A percentile compares a stretch with the other conserved stretches of the same genome.
Conservation (phyloP, 2,329 filamentous ascomycete genomes). For the Exserohilum turcica region DNA sequence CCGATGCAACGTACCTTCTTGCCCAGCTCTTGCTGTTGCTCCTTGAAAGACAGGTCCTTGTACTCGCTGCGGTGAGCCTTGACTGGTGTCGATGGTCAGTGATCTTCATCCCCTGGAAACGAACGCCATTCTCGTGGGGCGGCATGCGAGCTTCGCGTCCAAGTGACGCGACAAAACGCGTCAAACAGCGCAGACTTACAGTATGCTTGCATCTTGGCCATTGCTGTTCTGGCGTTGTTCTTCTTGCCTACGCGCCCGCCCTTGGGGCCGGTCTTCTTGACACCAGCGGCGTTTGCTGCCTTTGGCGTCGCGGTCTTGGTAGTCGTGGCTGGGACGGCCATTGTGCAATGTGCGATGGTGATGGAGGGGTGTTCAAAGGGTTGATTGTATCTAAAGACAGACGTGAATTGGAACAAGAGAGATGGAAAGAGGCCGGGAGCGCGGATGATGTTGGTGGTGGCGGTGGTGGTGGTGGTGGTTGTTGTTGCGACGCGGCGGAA, state of each 20-base stretch:
- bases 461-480: too few relatives aligned
- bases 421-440: background rate
- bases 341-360: slow-evolving; percentile 14
- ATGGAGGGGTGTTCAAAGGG: background rate
- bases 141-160: slow-evolving; percentile 18
- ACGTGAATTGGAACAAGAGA: background rate
- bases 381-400: background rate
- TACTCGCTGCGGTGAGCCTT: slow-evolving; percentile 44
- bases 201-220: slow-evolving; percentile 45
- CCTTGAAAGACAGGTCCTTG: slow-evolving; percentile 41
- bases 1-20: slow-evolving; percentile 33
- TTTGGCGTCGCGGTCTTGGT: slow-evolving; percentile 34
- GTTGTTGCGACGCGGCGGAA: slow-evolving; percentile 6
- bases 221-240: slow-evolving; percentile 34
- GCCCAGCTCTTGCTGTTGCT: slow-evolving; percentile 46
- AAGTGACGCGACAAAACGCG: slow-evolving; percentile 24
- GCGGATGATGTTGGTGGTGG: too few relatives aligned
- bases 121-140: background rate
- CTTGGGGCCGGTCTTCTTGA: slow-evolving; percentile 36
- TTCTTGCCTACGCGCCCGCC: slow-evolving; percentile 23
- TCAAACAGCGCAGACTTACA: slow-evolving; percentile 33
- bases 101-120: background rate
- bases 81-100: slow-evolving; percentile 34
- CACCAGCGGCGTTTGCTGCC: slow-evolving; percentile 28
- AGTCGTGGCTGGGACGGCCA: slow-evolving; percentile 35